A percentile compares a stretch with the other conserved stretches of the same genome.
Conservation (phyloP, 2,329 filamentous ascomycete species). For the Exophiala spinifera region DNA sequence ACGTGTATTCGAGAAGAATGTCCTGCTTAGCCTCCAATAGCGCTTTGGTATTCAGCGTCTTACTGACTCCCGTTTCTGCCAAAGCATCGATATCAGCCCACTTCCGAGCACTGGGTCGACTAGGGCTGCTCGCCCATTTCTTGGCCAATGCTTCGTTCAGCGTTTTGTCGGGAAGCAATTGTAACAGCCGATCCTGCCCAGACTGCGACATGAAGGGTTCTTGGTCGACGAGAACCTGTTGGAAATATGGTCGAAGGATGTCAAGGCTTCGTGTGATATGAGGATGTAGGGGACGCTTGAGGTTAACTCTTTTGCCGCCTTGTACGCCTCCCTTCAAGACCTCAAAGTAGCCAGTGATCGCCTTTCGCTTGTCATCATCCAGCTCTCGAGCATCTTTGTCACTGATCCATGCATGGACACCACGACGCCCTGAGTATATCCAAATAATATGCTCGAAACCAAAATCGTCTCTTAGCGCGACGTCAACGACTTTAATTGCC, state of each 20-base stretch:
- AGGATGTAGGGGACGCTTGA: constrained; percentile 81
- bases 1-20: constrained; percentile 94
- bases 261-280: constrained; percentile 83
- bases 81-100: constrained; percentile 92
- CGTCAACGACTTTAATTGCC: constrained; percentile 91
- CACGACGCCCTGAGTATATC: constrained; percentile 96
- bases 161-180: constrained; percentile 75
- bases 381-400: constrained; percentile 80
- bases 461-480: constrained; percentile 86
- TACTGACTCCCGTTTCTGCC: constrained; percentile 71
- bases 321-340: constrained; percentile 83
- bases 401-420: constrained; percentile 97
- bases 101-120: constrained; percentile 72
- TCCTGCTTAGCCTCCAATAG: constrained; percentile 91
- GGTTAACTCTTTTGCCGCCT: constrained; percentile 80
- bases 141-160: constrained; percentile 76
- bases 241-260: constrained; percentile 79
- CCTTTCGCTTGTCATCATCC: constrained; percentile 79
- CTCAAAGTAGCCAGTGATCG: constrained; percentile 86
- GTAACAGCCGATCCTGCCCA: constrained; percentile 72
- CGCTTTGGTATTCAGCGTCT: constrained; percentile 67
- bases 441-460: constrained; percentile 96
- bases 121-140: constrained; percentile 86
- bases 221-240: constrained; percentile 78
- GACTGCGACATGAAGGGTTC: constrained; percentile 75